Conservation (phyloP, 352 stramenopile species). For the Phytopythium aichiense region DNA sequence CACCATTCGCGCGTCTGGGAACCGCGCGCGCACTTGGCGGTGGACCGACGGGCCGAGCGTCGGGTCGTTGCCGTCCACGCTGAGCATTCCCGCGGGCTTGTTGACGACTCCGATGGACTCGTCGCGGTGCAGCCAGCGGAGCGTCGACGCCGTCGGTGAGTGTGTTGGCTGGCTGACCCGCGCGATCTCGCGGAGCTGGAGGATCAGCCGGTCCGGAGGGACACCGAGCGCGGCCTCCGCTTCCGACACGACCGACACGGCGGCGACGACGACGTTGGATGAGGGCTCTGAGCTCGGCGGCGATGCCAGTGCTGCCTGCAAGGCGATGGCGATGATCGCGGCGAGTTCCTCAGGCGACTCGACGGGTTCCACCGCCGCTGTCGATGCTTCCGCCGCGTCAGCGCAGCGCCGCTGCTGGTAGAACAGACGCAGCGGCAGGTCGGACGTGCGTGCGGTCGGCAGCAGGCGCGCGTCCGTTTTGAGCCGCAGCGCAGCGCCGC, state of each 20-base stretch:
- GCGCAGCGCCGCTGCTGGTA: constrained; percentile 6
- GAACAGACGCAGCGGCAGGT: constrained; percentile 16
- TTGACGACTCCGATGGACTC: constrained; percentile 52
- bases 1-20: constrained; percentile 59
- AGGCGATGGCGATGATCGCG: background rate
- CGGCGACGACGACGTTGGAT: background rate
- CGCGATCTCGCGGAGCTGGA: constrained; percentile 41
- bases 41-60: constrained; percentile 39
- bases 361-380: background rate
- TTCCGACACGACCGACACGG: background rate
- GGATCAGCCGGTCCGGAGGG: constrained; percentile 33
- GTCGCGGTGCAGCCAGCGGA: constrained; percentile 51
- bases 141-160: constrained; percentile 5
- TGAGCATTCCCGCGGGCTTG: constrained; percentile 55
- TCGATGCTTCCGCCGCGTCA: background rate
- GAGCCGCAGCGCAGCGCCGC: constrained; percentile 5
- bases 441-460: constrained; percentile 5
- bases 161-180: constrained; percentile 1
- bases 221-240: constrained; percentile 18
- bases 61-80: constrained; percentile 43
- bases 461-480: constrained; percentile 9
- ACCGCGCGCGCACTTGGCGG: constrained; percentile 32
- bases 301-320: background rate
- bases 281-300: background rate
- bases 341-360: background rate